Base-by-base conservation (phyloP, 1,139 yeast genomes). In the Hyphopichia buzzinii region DNA sequence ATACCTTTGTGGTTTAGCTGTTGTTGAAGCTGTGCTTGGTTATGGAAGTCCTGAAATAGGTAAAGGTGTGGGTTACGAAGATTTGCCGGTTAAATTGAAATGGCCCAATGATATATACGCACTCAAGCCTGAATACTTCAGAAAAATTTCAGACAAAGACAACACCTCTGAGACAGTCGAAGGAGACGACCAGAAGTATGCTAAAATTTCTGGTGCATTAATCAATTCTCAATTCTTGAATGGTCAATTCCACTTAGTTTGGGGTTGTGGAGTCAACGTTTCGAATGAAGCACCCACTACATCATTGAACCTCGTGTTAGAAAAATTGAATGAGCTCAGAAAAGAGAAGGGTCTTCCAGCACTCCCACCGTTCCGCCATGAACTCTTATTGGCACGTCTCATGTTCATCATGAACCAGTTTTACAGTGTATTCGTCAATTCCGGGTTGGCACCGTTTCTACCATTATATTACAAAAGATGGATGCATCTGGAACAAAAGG, bases 101-200 rank as follows among this genome's bases (percentile, higher is more conserved):
- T 94, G 99, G 99, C 99, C 99, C 4, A 94, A 94, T 55, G 99
- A 94, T 59, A 67, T 92, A 12, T 94, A 87, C 55, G 79, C 84
- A 5, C 59, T 81, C 48, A 80, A 77, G 42, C 94, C 95, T 0
- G 80, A 79, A 36, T 77, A 65, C 42, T 67, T 63, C 49, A 48
- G 48, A 35, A 39, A 38, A 11, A 32, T 67, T 8, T 34, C 44
- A 11, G 67, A 62, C 41, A 70, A 57, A 32, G 51, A 59, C 31
- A 59, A 53, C 52, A 48, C 58, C 33, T 43, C 50, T 10, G 32
- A 30, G 11, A 61, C 67, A n/a, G 67, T 64, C 14, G 66, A 68
- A 37, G 69, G 71, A 8, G 61, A 68, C 46, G 59, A 63, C 38
- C 64, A 64, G 39, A 77, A 79, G 8, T 86, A 78, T 56, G 77